Evolutionary conservation across 352 stramenopile genomes (phyloP), one percentile per base, ranked within the genome.

Genomic region (Thraustotheca clavata): DNA sequence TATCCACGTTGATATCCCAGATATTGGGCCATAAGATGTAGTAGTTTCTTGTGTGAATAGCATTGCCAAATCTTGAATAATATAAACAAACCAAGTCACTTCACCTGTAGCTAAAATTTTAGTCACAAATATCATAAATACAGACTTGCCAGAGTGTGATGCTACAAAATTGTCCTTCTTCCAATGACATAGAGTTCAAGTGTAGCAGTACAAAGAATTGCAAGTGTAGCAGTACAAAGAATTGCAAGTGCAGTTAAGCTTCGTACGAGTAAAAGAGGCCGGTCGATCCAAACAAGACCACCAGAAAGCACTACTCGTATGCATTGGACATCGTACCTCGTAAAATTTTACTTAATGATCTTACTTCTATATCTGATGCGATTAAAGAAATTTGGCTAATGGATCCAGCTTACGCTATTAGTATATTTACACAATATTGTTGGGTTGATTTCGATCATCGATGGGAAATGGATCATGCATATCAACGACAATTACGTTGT

Each of bases 1-100:
- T n/a, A 7, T 8, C 54, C 54, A 62, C 4, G 34, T n/a, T 11
- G 36, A 16, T 9, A 32, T 11, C 11, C 18, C 32, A 18, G 20
- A 49, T 38, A 48, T 60, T n/a, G 18, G 27, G 9, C 29, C 31
- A 47, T 61, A 61, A 16, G 52, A 20, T 7, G 52, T n/a, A 9
- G 33, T 20, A 39, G 47, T 31, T 27, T 61, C 36, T 22, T 40
- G 29, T 6, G 50, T 47, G n/a, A 47, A 18, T 22, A 61, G 22
- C 31, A 61, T 48, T 6, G 24, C 29, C 2, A 61, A 12, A 27
- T 61, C 52, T 24, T 35, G 24, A 16, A 61, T 6, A 12, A 61
- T 35, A 24, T 48, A 48, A 27, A 61, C 32, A 47, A 48, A 33
- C 52, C 32, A 61, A n/a, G n/a, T 24, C 11, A 40, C n/a, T 48